Evolutionary conservation across 2,329 filamentous ascomycete genomes (phyloP), one percentile per base, ranked within the genome.

Genomic region (Sporothrix globosa): DNA sequence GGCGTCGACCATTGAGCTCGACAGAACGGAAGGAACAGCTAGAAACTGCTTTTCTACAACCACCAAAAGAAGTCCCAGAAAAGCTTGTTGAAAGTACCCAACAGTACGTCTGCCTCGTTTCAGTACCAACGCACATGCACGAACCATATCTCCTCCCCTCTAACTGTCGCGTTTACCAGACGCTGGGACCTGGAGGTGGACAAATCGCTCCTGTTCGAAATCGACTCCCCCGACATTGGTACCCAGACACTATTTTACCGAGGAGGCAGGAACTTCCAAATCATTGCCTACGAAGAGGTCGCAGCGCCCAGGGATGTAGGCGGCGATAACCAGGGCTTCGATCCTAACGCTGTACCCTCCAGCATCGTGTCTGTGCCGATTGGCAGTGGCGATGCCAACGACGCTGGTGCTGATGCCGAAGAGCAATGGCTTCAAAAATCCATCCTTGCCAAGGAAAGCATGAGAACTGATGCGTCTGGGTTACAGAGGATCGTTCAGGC

Each of bases 311-410:
- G 92, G 90, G 76, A 96, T 91, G 76, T 92, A 92, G 19, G 97
- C 92, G 19, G 95, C 93, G 63, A 99, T 97, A 81, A 97, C 97
- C 77, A 97, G 93, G 93, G 5, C 84, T 97, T 53, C 44, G 10
- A 44, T 6, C 44, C 83, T 92, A 6, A 9, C 39, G 21, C 48
- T 44, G 14, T 92, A 48, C 93, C 94, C 9, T 95, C 95, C 0
- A 97, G 96, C 82, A 96, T 97, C 72, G 95, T 95, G 0, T 97
- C 98, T 80, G 91, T 93, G 0, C 95, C 95, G 0, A 94, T 94
- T 69, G 81, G 98, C 17, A 94, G 97, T 72, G 89, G 90, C 1
- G 91, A 97, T 27, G 92, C 97, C 78, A 91, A 92, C 2, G 90
- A 93, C 11, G 93, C 94, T 39, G 92, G 92, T 4, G 84, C 93